Evolutionary conservation across 108 stramenopile genomes (phyloP).

Genomic region (Stephanodiscus minutulus): DNA sequence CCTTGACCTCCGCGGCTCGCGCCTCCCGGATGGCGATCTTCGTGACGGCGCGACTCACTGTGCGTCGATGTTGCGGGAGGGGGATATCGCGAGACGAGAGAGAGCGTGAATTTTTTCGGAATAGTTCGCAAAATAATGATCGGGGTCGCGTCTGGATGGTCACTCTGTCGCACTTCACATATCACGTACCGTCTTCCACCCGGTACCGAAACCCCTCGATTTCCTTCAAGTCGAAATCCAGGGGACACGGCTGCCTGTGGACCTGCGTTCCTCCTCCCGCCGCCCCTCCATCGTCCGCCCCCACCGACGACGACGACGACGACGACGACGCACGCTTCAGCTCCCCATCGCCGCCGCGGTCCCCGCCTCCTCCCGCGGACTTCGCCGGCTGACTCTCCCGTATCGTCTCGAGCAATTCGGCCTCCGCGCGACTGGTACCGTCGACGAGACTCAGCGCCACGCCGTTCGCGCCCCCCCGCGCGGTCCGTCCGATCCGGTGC

Average conservation of each 20-base stretch:
- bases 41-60: conserved; percentile 86
- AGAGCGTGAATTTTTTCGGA: neutral
- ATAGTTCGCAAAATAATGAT: neutral
- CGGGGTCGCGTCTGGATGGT: neutral
- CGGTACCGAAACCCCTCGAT: conserved; percentile 97
- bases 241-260: conserved; percentile 86
- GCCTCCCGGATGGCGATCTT: conserved; percentile 85
- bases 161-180: too few species aligned
- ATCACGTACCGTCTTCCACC: conserved; percentile 84
- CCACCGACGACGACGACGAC: conserved; percentile 18
- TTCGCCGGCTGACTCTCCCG: conserved; percentile 84
- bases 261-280: conserved; percentile 16
- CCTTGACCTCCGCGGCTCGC: conserved; percentile 90
- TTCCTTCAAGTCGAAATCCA: conserved; percentile 94
- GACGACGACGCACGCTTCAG: conserved; percentile 55
- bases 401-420: conserved; percentile 59
- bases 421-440: conserved; percentile 51
- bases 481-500: conserved; percentile 98
- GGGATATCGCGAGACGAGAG: neutral
- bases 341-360: conserved; percentile 31
- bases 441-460: conserved; percentile 92
- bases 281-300: conserved; percentile 6
- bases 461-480: conserved; percentile 94
- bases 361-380: conserved; percentile 29
- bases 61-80: neutral